phyloP scores from a whole-genome alignment of 176 grass and related monocot genomes.

The Olyra latifolia region DNA sequence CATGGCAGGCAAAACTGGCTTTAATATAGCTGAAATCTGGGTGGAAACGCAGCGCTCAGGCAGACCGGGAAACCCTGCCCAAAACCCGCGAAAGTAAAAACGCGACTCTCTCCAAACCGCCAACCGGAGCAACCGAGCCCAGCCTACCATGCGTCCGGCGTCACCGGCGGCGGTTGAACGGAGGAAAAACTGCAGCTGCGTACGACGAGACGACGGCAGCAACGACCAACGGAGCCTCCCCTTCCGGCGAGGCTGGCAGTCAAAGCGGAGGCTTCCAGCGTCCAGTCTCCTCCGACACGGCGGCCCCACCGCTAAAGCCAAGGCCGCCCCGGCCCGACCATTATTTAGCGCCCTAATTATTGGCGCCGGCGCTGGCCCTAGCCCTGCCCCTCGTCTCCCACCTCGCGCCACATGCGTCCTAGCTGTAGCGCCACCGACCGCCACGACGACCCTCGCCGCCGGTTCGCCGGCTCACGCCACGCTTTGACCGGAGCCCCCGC shows the following conservation, averaged over 20 bases:
- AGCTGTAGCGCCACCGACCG: conserved; percentile 36
- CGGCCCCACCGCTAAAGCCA: too few relatives aligned
- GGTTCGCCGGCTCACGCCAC: conserved; percentile 15
- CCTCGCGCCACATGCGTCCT: conserved; percentile 29
- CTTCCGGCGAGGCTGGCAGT: not conserved
- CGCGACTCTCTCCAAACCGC: too few relatives aligned
- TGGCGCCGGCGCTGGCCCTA: not conserved
- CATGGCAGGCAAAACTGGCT: not conserved
- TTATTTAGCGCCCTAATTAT: not conserved
- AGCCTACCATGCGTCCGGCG: not conserved
- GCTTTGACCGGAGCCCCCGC: conserved; percentile 22
- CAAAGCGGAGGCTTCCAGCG: too few relatives aligned
- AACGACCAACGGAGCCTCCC: too few relatives aligned
- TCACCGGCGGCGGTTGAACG: not conserved
- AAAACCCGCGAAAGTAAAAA: not conserved
- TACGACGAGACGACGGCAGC: too few relatives aligned
- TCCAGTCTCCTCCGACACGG: too few relatives aligned
- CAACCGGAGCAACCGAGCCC: not conserved
- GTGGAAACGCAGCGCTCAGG: not conserved
- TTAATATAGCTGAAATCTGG: not conserved
- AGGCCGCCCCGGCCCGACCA: too few relatives aligned
- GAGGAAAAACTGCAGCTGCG: not conserved
- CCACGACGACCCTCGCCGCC: not conserved
- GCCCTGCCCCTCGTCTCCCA: not conserved
- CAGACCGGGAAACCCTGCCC: not conserved